phyloP scores from a whole-genome alignment of 208 protist species.

The Leishmania turanica region DNA sequence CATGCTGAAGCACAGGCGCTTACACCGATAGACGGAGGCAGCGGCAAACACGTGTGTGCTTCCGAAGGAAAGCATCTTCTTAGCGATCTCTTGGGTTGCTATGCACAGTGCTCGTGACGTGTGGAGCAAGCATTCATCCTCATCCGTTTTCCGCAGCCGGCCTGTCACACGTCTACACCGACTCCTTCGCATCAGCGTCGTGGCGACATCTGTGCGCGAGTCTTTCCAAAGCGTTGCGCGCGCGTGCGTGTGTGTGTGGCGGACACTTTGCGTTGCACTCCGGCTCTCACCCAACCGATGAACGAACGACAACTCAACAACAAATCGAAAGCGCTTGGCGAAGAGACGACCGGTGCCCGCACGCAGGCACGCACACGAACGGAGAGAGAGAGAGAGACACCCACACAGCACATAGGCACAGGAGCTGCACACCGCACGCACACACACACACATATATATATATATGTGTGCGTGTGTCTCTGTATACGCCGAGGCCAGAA shows the following conservation, averaged over 20 bases:
- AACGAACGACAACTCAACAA: background rate
- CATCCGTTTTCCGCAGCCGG: background rate
- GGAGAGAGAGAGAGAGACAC: too few species aligned
- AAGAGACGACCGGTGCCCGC: too few species aligned
- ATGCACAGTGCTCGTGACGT: background rate
- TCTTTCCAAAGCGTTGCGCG: background rate
- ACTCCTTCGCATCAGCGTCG: background rate
- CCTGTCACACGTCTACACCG: background rate
- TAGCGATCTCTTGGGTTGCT: background rate
- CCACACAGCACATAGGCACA: background rate
- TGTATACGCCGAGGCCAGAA: background rate
- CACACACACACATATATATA: too few species aligned
- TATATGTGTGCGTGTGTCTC: too few species aligned
- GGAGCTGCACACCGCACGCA: background rate
- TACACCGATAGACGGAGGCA: background rate
- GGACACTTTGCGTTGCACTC: too few species aligned
- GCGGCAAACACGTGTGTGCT: background rate
- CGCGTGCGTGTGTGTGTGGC: background rate
- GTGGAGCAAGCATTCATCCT: background rate
- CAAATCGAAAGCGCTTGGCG: too few species aligned
- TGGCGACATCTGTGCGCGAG: background rate
- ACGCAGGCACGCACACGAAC: too few species aligned
- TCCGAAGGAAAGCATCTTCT: background rate
- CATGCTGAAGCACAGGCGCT: background rate
- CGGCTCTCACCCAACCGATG: background rate